Conservation (phyloP, 495 filamentous ascomycete species). For the Tuber brumale region DNA sequence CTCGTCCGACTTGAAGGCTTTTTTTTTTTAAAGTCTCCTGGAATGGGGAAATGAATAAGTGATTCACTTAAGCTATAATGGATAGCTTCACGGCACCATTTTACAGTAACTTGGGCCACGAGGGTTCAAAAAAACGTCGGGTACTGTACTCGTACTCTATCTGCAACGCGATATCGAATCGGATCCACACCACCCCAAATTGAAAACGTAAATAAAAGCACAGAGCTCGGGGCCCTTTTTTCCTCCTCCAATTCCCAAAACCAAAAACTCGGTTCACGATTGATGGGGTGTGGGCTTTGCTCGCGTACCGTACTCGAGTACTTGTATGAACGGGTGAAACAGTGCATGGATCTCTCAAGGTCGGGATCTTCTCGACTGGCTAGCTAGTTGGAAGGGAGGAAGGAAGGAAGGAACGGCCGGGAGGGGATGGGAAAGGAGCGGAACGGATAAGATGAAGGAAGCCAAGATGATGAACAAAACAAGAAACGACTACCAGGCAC, state of each 20-base stretch:
- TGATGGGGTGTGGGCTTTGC: background rate
- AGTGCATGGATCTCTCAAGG: background rate
- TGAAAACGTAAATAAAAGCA: background rate
- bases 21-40: too few species aligned
- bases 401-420: background rate
- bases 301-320: too few species aligned
- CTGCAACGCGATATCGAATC: background rate
- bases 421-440: background rate
- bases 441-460: background rate
- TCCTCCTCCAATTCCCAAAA: background rate
- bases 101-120: too few species aligned
- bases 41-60: background rate
- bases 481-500: background rate
- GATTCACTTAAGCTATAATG: too few species aligned
- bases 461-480: background rate
- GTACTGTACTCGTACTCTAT: background rate
- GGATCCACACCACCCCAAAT: background rate
- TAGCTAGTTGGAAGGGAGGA: background rate
- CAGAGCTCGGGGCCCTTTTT: background rate
- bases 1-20: too few species aligned
- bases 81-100: too few species aligned
- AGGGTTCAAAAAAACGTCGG: too few species aligned
- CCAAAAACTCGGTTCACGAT: constrained; percentile 5
- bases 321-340: background rate
- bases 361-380: background rate